A percentile compares a stretch with the other conserved stretches of the same genome.
Conservation (phyloP, 495 filamentous ascomycete genomes). For the Neurospora tetrasperma region DNA sequence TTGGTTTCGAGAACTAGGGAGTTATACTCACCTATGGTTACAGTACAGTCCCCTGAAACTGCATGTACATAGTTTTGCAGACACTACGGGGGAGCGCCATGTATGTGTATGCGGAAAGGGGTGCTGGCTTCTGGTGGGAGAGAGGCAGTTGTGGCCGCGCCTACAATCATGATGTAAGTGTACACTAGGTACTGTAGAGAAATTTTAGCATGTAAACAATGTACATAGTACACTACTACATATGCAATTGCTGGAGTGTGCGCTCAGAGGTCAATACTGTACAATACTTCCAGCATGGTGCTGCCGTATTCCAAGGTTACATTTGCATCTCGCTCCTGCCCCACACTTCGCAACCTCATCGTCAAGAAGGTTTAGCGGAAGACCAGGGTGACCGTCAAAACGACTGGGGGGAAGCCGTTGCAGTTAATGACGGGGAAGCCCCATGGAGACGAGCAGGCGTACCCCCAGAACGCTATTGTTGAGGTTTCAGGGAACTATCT, state of each 20-base stretch:
- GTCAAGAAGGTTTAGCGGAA: background rate
- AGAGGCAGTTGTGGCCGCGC: too few species aligned
- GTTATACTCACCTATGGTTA: background rate
- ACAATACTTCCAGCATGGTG: background rate
- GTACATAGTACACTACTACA: too few species aligned
- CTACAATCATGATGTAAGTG: too few species aligned
- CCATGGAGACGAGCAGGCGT: background rate
- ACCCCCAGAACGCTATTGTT: background rate
- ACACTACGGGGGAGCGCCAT: too few species aligned
- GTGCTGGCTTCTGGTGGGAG: too few species aligned
- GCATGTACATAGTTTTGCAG: too few species aligned
- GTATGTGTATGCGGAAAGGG: too few species aligned
- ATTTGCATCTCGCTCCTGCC: background rate
- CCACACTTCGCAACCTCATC: background rate
- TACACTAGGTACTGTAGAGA: too few species aligned
- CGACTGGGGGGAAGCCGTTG: background rate
- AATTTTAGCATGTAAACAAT: too few species aligned
- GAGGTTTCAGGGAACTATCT: background rate
- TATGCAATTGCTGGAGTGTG: too few species aligned
- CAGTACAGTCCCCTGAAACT: too few species aligned
- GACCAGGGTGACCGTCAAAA: background rate
- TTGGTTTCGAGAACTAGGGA: background rate
- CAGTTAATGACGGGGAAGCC: background rate
- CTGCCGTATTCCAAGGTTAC: background rate
- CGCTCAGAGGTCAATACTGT: too few species aligned